Base-by-base conservation (phyloP, 805 yeast genomes). In the Candida manassasensis region DNA sequence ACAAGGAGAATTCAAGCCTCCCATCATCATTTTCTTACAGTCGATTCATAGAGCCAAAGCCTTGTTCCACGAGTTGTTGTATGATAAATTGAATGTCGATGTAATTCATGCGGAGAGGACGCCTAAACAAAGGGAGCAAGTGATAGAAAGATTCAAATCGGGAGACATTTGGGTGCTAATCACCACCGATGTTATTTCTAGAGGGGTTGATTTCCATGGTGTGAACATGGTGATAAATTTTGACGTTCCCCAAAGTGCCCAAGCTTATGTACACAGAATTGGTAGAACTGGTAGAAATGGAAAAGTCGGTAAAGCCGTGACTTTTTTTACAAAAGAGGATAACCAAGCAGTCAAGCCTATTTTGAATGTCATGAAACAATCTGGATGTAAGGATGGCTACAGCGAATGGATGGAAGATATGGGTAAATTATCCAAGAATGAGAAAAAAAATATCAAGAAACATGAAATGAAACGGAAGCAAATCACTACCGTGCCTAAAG, bases 211-310 rank as follows among this genome's bases (percentile, higher is more conserved):
- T 59, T 93, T 93, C 66, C 87, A 87, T 53, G 97, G 97, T 37
- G 90, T 93, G 33, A 93, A 89, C 53, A 57, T 94, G 40, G 97
- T 93, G 27, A 85, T 93, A 46, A 93, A 93, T 61, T 93, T 93
- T 58, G 99, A 93, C 61, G 95, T 93, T 9, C 99, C 99, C 12
- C 84, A 79, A 49, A 77, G 83, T 29, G 87, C 97, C 1, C 97
- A 90, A 59, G 82, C 96, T 0, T 93, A 93, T 57, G 96, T 93
- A 30, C 99, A 93, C 60, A 78, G 99, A 64, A 86, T 93, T 50
- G 99, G 99, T 60, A 83, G 99, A 71, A 90, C 98, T 2, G 99
- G 98, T 47, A 81, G 99, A 71, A 96, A 87, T 36, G 96, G 95
- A 1, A 77, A 83, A 41, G 51, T 63, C 6, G 98, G 99, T 38